Base-by-base conservation (phyloP, 164 flowering plant species). In the Buxus sempervirens region DNA sequence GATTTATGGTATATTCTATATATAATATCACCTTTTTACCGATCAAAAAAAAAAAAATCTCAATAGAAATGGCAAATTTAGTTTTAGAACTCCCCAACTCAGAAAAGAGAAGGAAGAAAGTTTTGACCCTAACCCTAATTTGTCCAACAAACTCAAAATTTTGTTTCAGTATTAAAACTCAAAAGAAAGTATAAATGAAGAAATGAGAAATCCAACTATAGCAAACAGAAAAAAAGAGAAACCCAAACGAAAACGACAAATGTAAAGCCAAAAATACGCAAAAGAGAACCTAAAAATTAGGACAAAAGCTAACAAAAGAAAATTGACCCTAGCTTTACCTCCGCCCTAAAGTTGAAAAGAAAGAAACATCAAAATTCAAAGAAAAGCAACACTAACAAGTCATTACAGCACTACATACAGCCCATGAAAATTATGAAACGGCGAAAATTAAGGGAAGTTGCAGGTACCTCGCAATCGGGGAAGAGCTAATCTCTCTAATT, bases 401-500 rank as follows among this genome's bases (percentile, higher is more conserved):
- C 38, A 32, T 3, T 32, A 32, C 38, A 32, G 38, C 38, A 32
- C 5, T 32, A 32, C 38, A 3, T 7, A 32, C 38, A 3, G 7
- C 38, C 38, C 19, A 27, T 22, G 32, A 21, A 32, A 56, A 60
- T 10, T 24, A n/a, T 5, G 54, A 69, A 15, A 22, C 24, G 51
- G 15, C 16, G 10, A 23, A 21, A 68, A 62, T 20, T 9, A 51
- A 72, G 58, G 68, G 65, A 56, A 58, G 60, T 25, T 7, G 25
- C 12, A 25, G 8, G 21, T 55, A 96, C 99, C 99, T 83, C 73
- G 80, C 87, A 86, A 41, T 90, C 87, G 32, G 97, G 96, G 70
- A 86, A 81, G 79, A 91, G 90, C 81, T 93, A n/a, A n/a, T n/a
- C n/a, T n/a, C n/a, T n/a, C n/a, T n/a, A n/a, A n/a, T n/a, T n/a